Evolutionary conservation across 768 basidiomycete genomes (phyloP).

Genomic region (Termitomyces sp.): DNA sequence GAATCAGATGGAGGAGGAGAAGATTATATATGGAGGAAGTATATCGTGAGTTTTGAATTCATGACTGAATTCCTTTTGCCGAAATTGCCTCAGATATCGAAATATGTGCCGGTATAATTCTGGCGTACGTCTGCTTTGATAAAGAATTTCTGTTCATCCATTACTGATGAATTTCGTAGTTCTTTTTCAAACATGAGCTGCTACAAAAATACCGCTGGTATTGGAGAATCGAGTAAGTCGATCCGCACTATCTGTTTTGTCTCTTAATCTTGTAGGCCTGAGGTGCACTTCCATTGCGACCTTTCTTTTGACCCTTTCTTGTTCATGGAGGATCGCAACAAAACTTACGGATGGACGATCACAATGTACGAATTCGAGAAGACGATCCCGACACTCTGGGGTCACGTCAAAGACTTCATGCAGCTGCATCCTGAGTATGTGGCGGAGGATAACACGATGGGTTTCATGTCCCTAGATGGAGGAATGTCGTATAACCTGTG

Average conservation of each 20-base stretch:
- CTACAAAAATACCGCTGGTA: conserved; percentile 71
- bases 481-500: conserved; percentile 46
- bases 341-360: conserved; percentile 75
- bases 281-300: conserved; percentile 75
- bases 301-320: conserved; percentile 65
- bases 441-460: conserved; percentile 54
- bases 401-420: conserved; percentile 62
- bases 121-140: conserved; percentile 36
- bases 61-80: background rate
- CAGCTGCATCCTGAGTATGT: conserved; percentile 49
- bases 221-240: conserved; percentile 50
- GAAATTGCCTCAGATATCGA: conserved; percentile 45
- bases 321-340: conserved; percentile 67
- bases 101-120: conserved; percentile 79
- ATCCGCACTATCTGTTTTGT: conserved; percentile 10
- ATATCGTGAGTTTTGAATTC: conserved; percentile 19
- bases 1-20: conserved; percentile 52
- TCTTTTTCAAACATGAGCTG: conserved; percentile 72
- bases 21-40: conserved; percentile 40
- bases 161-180: conserved; percentile 26
- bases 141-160: background rate
- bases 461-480: conserved; percentile 60
- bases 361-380: conserved; percentile 70
- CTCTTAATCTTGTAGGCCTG: conserved; percentile 43
- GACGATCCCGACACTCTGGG: conserved; percentile 80